These are phyloP conservation scores for Cyclostephanos tholiformis DNA, from an alignment of 108 stramenopile species.

Conservation along the genomic window DNA sequence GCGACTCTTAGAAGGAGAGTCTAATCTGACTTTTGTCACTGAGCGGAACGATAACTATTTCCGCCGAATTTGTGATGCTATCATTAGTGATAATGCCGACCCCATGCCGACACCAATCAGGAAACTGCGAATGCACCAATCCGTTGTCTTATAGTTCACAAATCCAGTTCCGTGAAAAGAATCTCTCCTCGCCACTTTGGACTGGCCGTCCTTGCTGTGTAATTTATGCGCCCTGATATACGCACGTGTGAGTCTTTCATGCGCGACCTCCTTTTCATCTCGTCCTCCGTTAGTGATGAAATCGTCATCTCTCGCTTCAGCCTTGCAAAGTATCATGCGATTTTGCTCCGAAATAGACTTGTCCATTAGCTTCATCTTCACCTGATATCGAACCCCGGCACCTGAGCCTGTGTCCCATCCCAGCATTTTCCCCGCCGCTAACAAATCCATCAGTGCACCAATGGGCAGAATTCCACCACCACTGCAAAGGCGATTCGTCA, in stretches of 20 bases:
- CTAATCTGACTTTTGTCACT: too few species aligned
- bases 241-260: constrained; percentile 32
- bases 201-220: not conserved
- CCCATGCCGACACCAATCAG: constrained; percentile 6
- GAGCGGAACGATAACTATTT: too few species aligned
- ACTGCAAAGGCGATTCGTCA: constrained; percentile 27
- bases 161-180: not conserved
- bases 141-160: not conserved
- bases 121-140: not conserved
- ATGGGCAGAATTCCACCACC: constrained; percentile 39
- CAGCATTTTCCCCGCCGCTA: constrained; percentile 72
- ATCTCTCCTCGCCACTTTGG: not conserved
- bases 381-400: constrained; percentile 53
- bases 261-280: constrained; percentile 29
- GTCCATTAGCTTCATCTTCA: constrained; percentile 75
- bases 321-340: constrained; percentile 66
- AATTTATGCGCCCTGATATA: constrained; percentile 36
- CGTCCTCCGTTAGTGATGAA: constrained; percentile 7
- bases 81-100: not conserved
- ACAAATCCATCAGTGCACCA: constrained; percentile 66
- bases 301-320: constrained; percentile 13
- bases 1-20: too few species aligned
- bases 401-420: constrained; percentile 39
- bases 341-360: constrained; percentile 64
- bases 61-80: not conserved